These are phyloP conservation scores for Hymenoscyphus infarciens DNA, from an alignment of 2,329 filamentous ascomycete genomes.

Conservation along the genomic window DNA sequence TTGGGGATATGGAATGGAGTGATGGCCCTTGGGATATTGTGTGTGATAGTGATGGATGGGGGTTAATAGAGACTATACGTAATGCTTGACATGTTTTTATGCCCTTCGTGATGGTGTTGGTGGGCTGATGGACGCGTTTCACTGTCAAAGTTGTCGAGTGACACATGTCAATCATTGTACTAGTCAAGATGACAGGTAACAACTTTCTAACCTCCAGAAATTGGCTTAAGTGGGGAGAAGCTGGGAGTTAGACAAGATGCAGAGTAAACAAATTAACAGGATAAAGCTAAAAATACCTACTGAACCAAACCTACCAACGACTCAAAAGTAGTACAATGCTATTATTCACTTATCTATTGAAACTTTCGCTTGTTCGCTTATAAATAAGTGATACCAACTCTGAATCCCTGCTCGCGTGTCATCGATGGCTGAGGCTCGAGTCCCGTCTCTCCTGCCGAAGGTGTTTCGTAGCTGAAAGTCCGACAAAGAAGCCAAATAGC, in stretches of 20 bases:
- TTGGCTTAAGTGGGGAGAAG: not conserved
- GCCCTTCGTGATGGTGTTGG: not conserved
- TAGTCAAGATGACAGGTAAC: not conserved
- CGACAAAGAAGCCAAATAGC: conserved; percentile 12
- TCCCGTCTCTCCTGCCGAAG: not conserved
- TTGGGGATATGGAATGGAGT: not conserved
- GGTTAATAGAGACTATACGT: not conserved
- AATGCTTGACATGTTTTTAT: not conserved
- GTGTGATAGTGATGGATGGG: not conserved
- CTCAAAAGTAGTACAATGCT: no score
- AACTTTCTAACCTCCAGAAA: not conserved
- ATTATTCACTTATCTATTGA: not conserved
- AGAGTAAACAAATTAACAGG: no score
- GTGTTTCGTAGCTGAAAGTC: conserved; percentile 4
- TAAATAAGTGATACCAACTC: no score
- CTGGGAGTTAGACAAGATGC: not conserved
- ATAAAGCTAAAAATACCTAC: no score
- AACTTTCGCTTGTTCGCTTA: not conserved
- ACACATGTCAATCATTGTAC: not conserved
- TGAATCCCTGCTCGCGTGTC: conserved; percentile 4
- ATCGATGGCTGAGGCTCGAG: not conserved
- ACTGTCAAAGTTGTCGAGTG: not conserved
- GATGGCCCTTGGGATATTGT: not conserved
- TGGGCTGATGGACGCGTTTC: not conserved
- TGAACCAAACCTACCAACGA: no score